Conservation (phyloP, 257 asterid genomes). For the Nicotiana obtusifolia region DNA sequence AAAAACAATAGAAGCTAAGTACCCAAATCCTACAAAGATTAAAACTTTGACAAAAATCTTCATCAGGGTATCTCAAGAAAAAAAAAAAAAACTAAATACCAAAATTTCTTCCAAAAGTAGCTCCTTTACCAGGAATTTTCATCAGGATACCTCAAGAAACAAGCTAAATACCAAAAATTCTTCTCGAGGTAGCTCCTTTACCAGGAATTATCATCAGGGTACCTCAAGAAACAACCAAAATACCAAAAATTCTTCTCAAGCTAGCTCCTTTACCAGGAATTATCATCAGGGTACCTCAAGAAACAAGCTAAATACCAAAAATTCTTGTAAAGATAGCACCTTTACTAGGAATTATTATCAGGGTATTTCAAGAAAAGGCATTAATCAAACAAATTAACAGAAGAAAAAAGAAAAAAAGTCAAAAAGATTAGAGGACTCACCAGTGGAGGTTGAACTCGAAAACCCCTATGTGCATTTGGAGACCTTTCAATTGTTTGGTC, state of each 20-base stretch:
- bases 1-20: background rate
- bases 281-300: background rate
- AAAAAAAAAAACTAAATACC: background rate
- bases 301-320: constrained; percentile 3
- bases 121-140: background rate
- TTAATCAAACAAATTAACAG: constrained; percentile 3
- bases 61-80: background rate
- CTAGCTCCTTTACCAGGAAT: background rate
- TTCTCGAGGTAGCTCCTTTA: background rate
- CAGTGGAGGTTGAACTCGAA: constrained; percentile 88
- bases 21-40: background rate
- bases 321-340: background rate
- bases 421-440: constrained; percentile 40
- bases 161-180: background rate
- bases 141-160: background rate
- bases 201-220: background rate
- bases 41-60: background rate
- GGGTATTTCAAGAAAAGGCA: constrained; percentile 5
- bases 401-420: background rate
- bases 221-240: background rate
- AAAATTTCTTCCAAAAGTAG: background rate
- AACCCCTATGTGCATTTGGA: constrained; percentile 66
- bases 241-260: background rate
- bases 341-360: constrained; percentile 10
- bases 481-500: constrained; percentile 73